phyloP scores from a whole-genome alignment of 257 asterid species.

The Lycium ferocissimum region DNA sequence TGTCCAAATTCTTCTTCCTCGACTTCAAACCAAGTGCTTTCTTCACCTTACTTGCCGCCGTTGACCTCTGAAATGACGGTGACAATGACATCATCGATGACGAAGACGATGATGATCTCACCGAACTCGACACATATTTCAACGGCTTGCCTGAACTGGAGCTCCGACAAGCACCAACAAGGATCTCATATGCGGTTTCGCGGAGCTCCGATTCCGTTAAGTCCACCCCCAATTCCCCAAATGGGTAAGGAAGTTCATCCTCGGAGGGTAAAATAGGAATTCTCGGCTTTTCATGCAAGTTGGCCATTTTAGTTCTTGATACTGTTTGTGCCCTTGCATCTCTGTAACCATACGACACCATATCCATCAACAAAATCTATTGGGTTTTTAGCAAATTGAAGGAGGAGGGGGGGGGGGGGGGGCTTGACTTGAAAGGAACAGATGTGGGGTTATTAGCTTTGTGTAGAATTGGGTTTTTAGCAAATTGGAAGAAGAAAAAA shows the following conservation, averaged over 20 bases:
- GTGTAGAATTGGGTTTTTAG: no score
- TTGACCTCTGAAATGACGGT: slow-evolving; percentile 51
- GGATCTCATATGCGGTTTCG: slow-evolving; percentile 88
- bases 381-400: not conserved
- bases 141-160: slow-evolving; percentile 68
- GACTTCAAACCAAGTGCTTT: slow-evolving; percentile 77
- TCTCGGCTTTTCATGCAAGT: not conserved
- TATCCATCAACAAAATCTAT: slow-evolving; percentile 24
- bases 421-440: slow-evolving; percentile 21
- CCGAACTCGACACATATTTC: slow-evolving; percentile 69
- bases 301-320: slow-evolving; percentile 24
- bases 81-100: slow-evolving; percentile 41
- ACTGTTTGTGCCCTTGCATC: slow-evolving; percentile 27
- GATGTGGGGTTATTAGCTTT: not conserved
- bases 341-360: slow-evolving; percentile 35
- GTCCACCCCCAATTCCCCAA: slow-evolving; percentile 69
- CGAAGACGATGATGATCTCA: slow-evolving; percentile 29
- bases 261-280: slow-evolving; percentile 7
- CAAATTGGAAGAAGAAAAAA: no score
- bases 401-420: no score
- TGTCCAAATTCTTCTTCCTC: slow-evolving; percentile 42
- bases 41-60: slow-evolving; percentile 73
- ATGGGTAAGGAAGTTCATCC: slow-evolving; percentile 50
- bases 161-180: slow-evolving; percentile 81
- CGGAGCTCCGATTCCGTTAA: slow-evolving; percentile 77